Evolutionary conservation across 306 rosid species (phyloP).

Genomic region (Glycine latifolia): DNA sequence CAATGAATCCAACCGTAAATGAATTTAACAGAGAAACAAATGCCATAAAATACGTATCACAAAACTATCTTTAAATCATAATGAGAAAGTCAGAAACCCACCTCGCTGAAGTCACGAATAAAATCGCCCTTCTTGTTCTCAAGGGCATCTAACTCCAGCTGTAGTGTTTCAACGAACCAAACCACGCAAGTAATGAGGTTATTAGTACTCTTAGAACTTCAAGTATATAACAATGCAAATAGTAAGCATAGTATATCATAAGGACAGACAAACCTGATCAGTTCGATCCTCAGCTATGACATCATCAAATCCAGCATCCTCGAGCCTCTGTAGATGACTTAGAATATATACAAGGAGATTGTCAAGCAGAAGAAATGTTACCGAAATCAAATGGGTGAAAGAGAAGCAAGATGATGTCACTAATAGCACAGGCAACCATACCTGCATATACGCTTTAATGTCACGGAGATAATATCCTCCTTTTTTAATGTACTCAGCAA

Average conservation of each 20-base stretch:
- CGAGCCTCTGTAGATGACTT: slow-evolving; percentile 72
- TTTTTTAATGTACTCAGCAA: slow-evolving; percentile 75
- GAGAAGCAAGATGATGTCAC: slow-evolving; percentile 19
- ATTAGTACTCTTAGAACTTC: slow-evolving; percentile 34
- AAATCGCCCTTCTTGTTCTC: slow-evolving; percentile 74
- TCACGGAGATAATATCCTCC: slow-evolving; percentile 86
- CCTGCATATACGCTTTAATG: slow-evolving; percentile 71
- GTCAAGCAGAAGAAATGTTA: slow-evolving; percentile 31
- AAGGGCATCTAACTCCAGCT: slow-evolving; percentile 66
- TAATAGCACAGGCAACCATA: slow-evolving; percentile 39
- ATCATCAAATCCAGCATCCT: slow-evolving; percentile 79
- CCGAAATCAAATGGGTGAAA: slow-evolving; percentile 39
- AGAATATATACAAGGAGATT: slow-evolving; percentile 15
- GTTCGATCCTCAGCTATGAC: slow-evolving; percentile 81
- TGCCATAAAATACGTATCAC: slow-evolving; percentile 14
- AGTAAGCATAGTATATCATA: not conserved
- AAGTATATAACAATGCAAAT: not conserved
- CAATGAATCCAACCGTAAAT: slow-evolving; percentile 20
- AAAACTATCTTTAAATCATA: slow-evolving; percentile 13
- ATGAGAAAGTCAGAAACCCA: slow-evolving; percentile 49
- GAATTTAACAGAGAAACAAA: slow-evolving; percentile 19
- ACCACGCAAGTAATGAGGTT: slow-evolving; percentile 30
- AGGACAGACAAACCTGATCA: slow-evolving; percentile 65
- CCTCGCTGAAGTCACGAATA: slow-evolving; percentile 73
- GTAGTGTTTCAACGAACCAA: slow-evolving; percentile 74